Conservation (phyloP, 108 stramenopile genomes). For the Phaeodactylum tricornutum region DNA sequence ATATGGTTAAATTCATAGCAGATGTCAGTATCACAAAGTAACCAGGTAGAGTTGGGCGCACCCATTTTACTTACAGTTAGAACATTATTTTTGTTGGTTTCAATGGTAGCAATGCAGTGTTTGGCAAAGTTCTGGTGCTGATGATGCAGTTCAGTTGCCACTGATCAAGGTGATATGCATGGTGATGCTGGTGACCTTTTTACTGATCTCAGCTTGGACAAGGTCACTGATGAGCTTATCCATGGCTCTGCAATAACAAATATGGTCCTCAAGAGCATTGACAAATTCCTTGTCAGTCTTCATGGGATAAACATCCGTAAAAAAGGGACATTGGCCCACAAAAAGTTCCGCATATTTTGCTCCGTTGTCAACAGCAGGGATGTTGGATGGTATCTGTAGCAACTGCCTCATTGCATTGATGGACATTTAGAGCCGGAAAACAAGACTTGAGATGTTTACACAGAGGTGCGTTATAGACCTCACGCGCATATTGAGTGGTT, state of each 20-base stretch:
- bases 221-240: slow-evolving; percentile 6
- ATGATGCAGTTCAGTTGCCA: not conserved
- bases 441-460: not conserved
- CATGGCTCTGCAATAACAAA: slow-evolving; percentile 13
- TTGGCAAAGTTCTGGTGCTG: not conserved
- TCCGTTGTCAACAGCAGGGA: slow-evolving; percentile 2
- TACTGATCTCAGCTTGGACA: slow-evolving; percentile 8
- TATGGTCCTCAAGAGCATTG: slow-evolving; percentile 8
- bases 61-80: slow-evolving; percentile 17
- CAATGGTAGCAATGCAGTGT: not conserved
- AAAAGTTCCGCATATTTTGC: slow-evolving; percentile 8
- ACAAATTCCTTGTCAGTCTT: slow-evolving; percentile 7
- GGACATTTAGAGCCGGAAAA: slow-evolving; percentile 9
- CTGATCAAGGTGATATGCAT: too few species aligned
- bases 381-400: slow-evolving; percentile 12
- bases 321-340: slow-evolving; percentile 1
- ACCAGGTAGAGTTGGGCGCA: slow-evolving; percentile 10
- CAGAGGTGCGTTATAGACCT: not conserved
- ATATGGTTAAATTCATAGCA: too few species aligned
- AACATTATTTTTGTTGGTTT: too few species aligned
- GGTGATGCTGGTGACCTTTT: slow-evolving; percentile 1
- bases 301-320: slow-evolving; percentile 14
- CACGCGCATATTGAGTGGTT: slow-evolving; percentile 4
- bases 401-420: slow-evolving; percentile 5
- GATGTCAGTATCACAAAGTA: slow-evolving; percentile 10